Conservation (phyloP, 192 early-diverging fungal genomes). For the Diversispora epigaea region DNA sequence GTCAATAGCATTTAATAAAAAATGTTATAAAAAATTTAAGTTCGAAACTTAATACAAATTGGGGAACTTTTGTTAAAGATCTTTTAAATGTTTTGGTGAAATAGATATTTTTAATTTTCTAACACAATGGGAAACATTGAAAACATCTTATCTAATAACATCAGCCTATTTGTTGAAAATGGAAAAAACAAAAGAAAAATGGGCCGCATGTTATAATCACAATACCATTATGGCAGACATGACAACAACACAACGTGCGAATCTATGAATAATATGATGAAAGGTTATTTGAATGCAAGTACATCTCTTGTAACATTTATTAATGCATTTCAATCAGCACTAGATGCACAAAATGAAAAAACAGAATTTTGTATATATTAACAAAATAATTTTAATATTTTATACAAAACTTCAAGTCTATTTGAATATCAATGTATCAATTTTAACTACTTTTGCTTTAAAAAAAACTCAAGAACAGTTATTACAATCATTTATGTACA, state of each 20-base stretch:
- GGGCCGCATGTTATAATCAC: not conserved
- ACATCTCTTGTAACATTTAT: not conserved
- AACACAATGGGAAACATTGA: not conserved
- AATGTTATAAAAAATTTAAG: not conserved
- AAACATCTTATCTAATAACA: not conserved
- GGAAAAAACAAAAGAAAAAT: conserved; percentile 18
- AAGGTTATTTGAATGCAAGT: conserved; percentile 9
- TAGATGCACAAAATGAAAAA: no score
- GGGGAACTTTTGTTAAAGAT: no score
- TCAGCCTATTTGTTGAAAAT: no score
- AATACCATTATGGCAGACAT: conserved; percentile 9
- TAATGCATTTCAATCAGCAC: no score
- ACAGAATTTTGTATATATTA: no score
- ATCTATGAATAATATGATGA: conserved; percentile 11
- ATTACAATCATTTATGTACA: no score
- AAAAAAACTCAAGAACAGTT: no score
- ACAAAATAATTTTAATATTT: no score
- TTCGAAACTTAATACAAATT: not conserved
- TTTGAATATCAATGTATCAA: no score
- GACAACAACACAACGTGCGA: conserved; percentile 1
- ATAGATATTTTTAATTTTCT: not conserved
- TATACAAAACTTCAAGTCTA: no score
- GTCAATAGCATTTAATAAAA: conserved; percentile 2
- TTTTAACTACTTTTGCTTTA: no score
- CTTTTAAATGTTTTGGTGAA: no score